phyloP scores from a whole-genome alignment of 2,329 filamentous ascomycete genomes.

The Cytospora chrysosperma region DNA sequence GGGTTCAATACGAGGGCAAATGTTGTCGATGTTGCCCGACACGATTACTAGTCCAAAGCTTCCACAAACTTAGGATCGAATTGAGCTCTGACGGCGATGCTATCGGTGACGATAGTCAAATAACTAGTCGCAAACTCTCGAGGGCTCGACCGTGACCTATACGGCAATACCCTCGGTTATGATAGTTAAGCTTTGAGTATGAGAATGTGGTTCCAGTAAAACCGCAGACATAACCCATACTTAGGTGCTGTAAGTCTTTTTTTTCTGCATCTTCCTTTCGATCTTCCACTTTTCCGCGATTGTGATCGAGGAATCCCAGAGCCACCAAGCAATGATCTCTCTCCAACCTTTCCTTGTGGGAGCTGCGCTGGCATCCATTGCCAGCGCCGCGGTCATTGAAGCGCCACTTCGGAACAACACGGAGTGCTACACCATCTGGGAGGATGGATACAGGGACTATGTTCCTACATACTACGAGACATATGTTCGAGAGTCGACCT shows the following conservation, averaged over 20 bases:
- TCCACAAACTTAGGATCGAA: neutral
- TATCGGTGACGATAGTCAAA: neutral
- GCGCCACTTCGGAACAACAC: neutral
- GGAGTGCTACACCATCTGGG: neutral
- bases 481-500: neutral
- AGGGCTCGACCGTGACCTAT: neutral
- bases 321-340: neutral
- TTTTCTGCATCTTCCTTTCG: neutral
- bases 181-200: neutral
- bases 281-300: neutral
- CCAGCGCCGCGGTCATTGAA: neutral
- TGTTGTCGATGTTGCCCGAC: no score
- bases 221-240: neutral
- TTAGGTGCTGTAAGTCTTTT: neutral
- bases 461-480: neutral
- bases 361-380: neutral
- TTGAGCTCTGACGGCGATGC: neutral
- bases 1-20: neutral
- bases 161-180: neutral
- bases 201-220: neutral
- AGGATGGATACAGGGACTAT: neutral
- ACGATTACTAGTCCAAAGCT: neutral
- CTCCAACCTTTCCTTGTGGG: neutral
- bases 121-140: neutral
- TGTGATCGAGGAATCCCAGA: neutral